Percentiles rank a stretch among this genome's conserved stretches.
phyloP scores from a whole-genome alignment of 1,284 basidiomycete genomes.

The Coriolopsis trogii region DNA sequence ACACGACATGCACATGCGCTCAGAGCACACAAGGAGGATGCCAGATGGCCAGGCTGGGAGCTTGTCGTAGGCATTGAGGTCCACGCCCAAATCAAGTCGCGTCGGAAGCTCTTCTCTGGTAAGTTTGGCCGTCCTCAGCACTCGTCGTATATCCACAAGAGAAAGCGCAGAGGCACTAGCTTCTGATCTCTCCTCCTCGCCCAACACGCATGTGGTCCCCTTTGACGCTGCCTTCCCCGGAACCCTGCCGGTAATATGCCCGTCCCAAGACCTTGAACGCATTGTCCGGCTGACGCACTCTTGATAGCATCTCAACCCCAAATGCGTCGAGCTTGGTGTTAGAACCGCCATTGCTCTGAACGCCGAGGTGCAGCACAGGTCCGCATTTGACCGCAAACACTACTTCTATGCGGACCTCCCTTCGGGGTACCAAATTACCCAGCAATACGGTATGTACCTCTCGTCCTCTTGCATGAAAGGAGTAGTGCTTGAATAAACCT shows the following conservation, averaged over 20 bases:
- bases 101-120: constrained; percentile 91
- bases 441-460: constrained; percentile 79
- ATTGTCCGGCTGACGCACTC: constrained; percentile 1
- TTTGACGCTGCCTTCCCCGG: constrained; percentile 95
- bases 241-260: constrained; percentile 76
- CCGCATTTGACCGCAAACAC: constrained; percentile 95
- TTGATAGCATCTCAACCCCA: constrained; percentile 72
- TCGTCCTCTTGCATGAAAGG: neutral
- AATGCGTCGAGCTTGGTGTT: constrained; percentile 82
- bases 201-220: constrained; percentile 79
- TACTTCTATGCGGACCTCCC: constrained; percentile 98
- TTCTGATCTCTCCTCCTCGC: constrained; percentile 50
- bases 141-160: neutral
- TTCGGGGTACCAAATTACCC: constrained; percentile 95
- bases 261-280: neutral
- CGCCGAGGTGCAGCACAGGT: constrained; percentile 71
- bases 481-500: neutral
- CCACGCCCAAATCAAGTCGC: constrained; percentile 91
- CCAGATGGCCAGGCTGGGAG: constrained; percentile 71
- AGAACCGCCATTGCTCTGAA: constrained; percentile 84
- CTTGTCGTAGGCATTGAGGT: constrained; percentile 94
- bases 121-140: constrained; percentile 29
- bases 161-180: constrained; percentile 38
- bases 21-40: constrained; percentile 32
- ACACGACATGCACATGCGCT: constrained; percentile 20